Evolutionary conservation across 2,329 filamentous ascomycete genomes (phyloP).

Genomic region (Trichophyton mentagrophytes): DNA sequence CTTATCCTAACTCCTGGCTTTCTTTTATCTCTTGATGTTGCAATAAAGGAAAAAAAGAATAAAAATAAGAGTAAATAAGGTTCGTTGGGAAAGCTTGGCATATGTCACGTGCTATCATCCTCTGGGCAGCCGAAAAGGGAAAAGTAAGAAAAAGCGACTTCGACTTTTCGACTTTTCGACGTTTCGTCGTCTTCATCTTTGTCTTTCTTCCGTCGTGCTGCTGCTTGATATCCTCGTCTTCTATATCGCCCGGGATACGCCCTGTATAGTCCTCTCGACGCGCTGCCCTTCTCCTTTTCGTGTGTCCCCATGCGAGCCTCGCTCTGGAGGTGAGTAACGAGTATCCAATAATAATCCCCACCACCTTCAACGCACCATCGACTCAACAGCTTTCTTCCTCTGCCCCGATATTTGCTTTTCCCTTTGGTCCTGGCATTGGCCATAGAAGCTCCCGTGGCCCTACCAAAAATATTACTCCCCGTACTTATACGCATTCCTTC

Average conservation of each 20-base stretch:
- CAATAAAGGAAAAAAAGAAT: background rate
- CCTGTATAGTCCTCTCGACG: background rate
- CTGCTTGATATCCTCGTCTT: background rate
- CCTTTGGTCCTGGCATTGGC: background rate
- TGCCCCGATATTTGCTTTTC: slow-evolving; percentile 1
- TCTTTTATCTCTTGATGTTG: background rate
- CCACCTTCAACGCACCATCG: background rate
- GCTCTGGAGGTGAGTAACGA: background rate
- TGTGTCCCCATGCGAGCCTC: background rate
- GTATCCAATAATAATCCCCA: background rate
- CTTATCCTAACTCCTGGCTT: background rate
- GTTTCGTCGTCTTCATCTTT: background rate
- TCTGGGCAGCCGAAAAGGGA: background rate
- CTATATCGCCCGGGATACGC: background rate
- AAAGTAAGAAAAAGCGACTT: background rate
- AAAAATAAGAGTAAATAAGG: slow-evolving; percentile 1
- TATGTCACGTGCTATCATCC: background rate
- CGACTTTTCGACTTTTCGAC: background rate
- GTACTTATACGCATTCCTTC: background rate
- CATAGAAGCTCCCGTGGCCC: background rate
- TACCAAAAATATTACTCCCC: background rate
- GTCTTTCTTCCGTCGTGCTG: too few relatives aligned
- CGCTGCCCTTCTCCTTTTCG: background rate
- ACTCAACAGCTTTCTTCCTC: background rate
- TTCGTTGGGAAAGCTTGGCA: slow-evolving; percentile 1